phyloP scores from a whole-genome alignment of 768 basidiomycete genomes.

The Suillus ampliporus region DNA sequence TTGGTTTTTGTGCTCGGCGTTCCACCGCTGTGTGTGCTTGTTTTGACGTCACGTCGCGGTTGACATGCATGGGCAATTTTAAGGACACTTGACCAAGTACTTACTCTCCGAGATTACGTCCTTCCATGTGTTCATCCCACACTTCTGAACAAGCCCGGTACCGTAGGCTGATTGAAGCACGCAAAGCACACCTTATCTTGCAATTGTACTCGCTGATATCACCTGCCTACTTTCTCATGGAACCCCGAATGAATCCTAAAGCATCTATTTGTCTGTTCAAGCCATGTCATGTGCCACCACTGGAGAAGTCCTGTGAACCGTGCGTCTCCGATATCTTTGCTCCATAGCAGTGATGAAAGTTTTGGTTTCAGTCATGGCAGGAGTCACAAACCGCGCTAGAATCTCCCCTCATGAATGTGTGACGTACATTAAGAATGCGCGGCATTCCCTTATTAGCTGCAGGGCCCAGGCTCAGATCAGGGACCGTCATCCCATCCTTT shows the following conservation, averaged over 20 bases:
- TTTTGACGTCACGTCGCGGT: not conserved
- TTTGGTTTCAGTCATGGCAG: not conserved
- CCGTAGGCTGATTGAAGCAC: not conserved
- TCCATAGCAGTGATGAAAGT: not conserved
- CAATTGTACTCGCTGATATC: not conserved
- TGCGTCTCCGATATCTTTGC: not conserved
- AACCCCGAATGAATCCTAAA: not conserved
- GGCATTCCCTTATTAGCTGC: too few species aligned
- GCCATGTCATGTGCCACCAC: conserved; percentile 1
- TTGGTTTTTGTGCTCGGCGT: too few species aligned
- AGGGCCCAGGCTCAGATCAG: too few species aligned
- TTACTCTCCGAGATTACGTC: too few species aligned
- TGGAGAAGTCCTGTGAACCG: not conserved
- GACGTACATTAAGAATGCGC: too few species aligned
- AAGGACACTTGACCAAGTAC: too few species aligned
- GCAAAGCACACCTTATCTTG: not conserved
- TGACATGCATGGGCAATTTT: too few species aligned
- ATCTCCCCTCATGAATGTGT: not conserved
- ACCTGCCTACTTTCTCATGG: conserved; percentile 4
- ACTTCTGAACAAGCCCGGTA: not conserved
- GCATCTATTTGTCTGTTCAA: not conserved
- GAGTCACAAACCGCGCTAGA: not conserved
- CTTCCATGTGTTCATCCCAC: not conserved
- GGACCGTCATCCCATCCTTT: too few species aligned
- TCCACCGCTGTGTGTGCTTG: not conserved